phyloP scores from a whole-genome alignment of 257 asterid genomes.

The Solanum medicagineum region DNA sequence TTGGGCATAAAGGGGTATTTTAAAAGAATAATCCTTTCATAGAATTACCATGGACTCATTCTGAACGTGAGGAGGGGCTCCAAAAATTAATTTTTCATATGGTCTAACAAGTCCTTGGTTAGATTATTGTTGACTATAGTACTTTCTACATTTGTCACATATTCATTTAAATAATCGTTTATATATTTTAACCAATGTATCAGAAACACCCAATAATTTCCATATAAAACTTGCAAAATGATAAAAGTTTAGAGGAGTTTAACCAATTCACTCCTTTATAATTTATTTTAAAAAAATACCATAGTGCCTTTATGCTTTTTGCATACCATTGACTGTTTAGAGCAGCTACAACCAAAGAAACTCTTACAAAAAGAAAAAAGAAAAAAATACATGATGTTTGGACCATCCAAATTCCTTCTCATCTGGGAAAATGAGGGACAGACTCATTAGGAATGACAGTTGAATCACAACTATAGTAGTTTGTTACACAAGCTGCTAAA shows the following conservation, averaged over 20 bases:
- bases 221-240: not conserved
- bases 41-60: no score
- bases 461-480: slow-evolving; percentile 18
- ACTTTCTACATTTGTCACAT: not conserved
- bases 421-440: not conserved
- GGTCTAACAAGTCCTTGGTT: not conserved
- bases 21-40: no score
- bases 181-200: not conserved
- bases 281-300: not conserved
- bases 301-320: not conserved
- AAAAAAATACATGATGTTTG: not conserved
- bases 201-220: not conserved
- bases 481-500: not conserved
- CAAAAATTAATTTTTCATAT: not conserved
- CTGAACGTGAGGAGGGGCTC: not conserved
- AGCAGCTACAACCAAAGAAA: not conserved
- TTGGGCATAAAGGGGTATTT: no score
- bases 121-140: not conserved
- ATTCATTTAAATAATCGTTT: not conserved
- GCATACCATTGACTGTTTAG: not conserved
- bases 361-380: not conserved
- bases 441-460: slow-evolving; percentile 16
- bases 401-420: not conserved
- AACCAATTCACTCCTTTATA: not conserved
- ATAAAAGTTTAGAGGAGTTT: not conserved